Conservation (phyloP, 164 flowering plant species). For the Protea cynaroides region DNA sequence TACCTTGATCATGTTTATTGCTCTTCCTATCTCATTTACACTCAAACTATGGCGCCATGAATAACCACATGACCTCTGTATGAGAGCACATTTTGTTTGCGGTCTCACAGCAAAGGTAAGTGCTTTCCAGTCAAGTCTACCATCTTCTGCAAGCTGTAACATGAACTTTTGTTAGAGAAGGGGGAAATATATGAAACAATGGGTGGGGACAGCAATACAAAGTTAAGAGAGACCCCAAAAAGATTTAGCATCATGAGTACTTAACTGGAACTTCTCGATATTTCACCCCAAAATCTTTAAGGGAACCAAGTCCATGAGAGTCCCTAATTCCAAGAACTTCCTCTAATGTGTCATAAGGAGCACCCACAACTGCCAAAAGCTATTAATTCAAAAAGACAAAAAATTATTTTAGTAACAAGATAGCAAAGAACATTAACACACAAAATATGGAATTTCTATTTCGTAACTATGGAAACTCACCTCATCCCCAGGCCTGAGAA, state of each 20-base stretch:
- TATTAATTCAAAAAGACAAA: conserved; percentile 33
- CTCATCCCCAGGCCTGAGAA: conserved; percentile 89
- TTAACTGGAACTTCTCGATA: conserved; percentile 81
- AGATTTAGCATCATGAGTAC: conserved; percentile 3
- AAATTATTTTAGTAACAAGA: conserved; percentile 4
- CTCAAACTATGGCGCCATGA: conserved; percentile 85
- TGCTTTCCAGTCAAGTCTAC: conserved; percentile 73
- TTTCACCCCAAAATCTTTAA: conserved; percentile 68
- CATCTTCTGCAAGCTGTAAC: conserved; percentile 71
- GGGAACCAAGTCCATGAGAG: conserved; percentile 57
- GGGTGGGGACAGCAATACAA: background rate
- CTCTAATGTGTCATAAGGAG: conserved; percentile 90
- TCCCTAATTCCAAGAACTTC: conserved; percentile 89
- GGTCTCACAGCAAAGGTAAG: conserved; percentile 51
- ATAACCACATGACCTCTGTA: conserved; percentile 92
- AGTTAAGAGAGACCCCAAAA: background rate
- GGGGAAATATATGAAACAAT: too few species aligned
- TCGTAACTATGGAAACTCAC: conserved; percentile 24
- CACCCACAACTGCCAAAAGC: conserved; percentile 95
- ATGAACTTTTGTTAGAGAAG: background rate
- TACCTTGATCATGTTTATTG: conserved; percentile 73
- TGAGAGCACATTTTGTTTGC: conserved; percentile 81
- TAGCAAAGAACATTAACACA: conserved; percentile 2
- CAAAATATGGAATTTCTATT: background rate
- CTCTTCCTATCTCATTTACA: conserved; percentile 67